phyloP scores from a whole-genome alignment of 2,329 filamentous ascomycete species.

The Paracoccidioides lutzii region DNA sequence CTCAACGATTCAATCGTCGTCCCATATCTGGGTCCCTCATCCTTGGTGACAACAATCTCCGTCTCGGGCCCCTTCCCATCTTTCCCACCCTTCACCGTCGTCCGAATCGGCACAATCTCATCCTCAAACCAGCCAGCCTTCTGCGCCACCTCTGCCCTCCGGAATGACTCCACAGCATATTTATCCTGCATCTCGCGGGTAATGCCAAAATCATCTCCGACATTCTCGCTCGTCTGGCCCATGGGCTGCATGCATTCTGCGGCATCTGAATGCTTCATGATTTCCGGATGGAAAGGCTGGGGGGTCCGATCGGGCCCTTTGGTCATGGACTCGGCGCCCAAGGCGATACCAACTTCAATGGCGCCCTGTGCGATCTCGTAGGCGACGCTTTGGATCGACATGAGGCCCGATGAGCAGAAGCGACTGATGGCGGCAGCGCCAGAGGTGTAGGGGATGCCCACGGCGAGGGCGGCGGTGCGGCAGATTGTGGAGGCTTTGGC shows the following conservation, averaged over 20 bases:
- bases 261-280: slow-evolving; percentile 64
- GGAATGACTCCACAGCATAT: slow-evolving; percentile 78
- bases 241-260: slow-evolving; percentile 85
- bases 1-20: slow-evolving; percentile 70
- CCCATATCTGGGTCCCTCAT: slow-evolving; percentile 83
- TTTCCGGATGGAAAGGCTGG: slow-evolving; percentile 62
- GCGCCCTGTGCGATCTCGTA: slow-evolving; percentile 66
- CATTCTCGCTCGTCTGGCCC: slow-evolving; percentile 97
- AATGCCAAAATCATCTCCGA: slow-evolving; percentile 80
- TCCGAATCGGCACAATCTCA: slow-evolving; percentile 81
- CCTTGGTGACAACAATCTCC: slow-evolving; percentile 64
- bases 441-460: slow-evolving; percentile 85
- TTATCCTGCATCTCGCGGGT: slow-evolving; percentile 66
- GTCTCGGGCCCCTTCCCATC: slow-evolving; percentile 52
- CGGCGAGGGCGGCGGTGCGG: slow-evolving; percentile 76
- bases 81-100: slow-evolving; percentile 71
- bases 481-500: slow-evolving; percentile 79
- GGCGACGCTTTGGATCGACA: slow-evolving; percentile 89
- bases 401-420: slow-evolving; percentile 94
- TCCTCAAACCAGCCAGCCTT: slow-evolving; percentile 85
- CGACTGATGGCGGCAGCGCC: slow-evolving; percentile 75
- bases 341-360: slow-evolving; percentile 77
- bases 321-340: slow-evolving; percentile 85
- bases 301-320: slow-evolving; percentile 51
- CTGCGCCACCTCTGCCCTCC: slow-evolving; percentile 76